A percentile compares a stretch with the other conserved stretches of the same genome.
Conservation (phyloP, 2,329 filamentous ascomycete genomes). For the Cytospora schulzeri region DNA sequence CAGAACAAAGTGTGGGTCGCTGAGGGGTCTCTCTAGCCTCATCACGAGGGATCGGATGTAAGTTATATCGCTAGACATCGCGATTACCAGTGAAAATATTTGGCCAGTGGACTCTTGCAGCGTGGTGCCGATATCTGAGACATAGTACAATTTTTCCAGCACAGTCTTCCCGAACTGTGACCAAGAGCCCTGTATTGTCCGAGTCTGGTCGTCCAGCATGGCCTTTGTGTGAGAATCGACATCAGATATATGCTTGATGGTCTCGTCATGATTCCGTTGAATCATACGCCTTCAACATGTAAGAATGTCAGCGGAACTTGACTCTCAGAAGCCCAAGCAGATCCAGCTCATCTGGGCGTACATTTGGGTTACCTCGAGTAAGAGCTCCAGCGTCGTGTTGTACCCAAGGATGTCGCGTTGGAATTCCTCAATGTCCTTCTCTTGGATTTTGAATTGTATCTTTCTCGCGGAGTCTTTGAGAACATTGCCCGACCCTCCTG, state of each 20-base stretch:
- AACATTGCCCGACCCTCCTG: not conserved
- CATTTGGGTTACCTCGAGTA: not conserved
- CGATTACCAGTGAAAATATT: not conserved
- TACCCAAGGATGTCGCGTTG: not conserved
- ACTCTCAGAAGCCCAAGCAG: not conserved
- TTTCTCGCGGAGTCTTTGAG: not conserved
- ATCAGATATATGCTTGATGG: not conserved
- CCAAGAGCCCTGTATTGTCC: not conserved
- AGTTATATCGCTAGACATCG: not conserved
- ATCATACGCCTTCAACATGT: not conserved
- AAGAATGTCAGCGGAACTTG: not conserved
- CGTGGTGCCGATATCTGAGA: not conserved
- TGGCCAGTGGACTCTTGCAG: not conserved
- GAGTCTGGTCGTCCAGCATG: not conserved
- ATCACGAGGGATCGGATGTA: slow-evolving; percentile 1
- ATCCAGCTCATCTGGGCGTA: not conserved
- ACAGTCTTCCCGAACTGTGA: not conserved
- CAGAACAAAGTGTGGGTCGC: not conserved
- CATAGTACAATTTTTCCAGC: not conserved
- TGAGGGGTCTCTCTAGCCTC: not conserved
- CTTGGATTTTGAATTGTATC: not conserved
- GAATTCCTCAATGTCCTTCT: slow-evolving; percentile 3
- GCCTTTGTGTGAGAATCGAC: not conserved
- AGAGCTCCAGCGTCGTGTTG: not conserved
- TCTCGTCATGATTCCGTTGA: not conserved